phyloP scores from a whole-genome alignment of 768 basidiomycete genomes.

The button mushroom (Agaricus bisporus) region DNA sequence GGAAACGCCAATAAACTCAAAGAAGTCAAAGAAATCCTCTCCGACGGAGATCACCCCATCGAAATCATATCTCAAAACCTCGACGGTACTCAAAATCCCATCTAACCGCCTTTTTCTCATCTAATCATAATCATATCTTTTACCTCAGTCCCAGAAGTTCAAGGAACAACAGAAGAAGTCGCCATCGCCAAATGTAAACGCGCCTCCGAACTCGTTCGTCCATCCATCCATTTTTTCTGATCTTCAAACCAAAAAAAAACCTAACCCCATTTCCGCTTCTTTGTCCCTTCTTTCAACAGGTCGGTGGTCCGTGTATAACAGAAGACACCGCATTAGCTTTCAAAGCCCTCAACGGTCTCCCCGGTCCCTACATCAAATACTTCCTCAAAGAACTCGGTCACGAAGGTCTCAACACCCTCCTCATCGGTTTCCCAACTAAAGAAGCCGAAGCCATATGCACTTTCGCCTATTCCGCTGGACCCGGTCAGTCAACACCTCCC shows the following conservation, averaged over 20 bases:
- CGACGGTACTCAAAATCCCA: too few species aligned
- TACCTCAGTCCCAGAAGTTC: constrained; percentile 80
- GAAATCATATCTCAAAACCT: constrained; percentile 73
- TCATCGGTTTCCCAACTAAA: constrained; percentile 69
- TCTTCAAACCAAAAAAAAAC: background rate
- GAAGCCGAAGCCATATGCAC: constrained; percentile 91
- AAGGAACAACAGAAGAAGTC: constrained; percentile 89
- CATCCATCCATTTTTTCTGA: background rate
- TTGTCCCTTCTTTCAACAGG: too few species aligned
- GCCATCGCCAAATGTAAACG: constrained; percentile 80
- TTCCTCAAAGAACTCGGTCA: constrained; percentile 83
- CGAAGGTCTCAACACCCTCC: constrained; percentile 83
- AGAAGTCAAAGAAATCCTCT: constrained; percentile 83
- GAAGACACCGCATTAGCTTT: constrained; percentile 96
- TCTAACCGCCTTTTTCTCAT: constrained; percentile 23
- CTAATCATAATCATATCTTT: constrained; percentile 6
- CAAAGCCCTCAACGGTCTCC: constrained; percentile 82
- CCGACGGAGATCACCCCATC: constrained; percentile 54
- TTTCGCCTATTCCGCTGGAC: constrained; percentile 89
- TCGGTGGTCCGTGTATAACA: constrained; percentile 51
- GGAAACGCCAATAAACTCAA: constrained; percentile 90
- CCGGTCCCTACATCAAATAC: constrained; percentile 96
- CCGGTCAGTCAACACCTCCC: constrained; percentile 30
- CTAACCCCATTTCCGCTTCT: too few species aligned
- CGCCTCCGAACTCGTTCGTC: constrained; percentile 73